These are phyloP conservation scores for Anacardium occidentale DNA, from an alignment of 345 rosid species.

Conservation along the genomic window DNA sequence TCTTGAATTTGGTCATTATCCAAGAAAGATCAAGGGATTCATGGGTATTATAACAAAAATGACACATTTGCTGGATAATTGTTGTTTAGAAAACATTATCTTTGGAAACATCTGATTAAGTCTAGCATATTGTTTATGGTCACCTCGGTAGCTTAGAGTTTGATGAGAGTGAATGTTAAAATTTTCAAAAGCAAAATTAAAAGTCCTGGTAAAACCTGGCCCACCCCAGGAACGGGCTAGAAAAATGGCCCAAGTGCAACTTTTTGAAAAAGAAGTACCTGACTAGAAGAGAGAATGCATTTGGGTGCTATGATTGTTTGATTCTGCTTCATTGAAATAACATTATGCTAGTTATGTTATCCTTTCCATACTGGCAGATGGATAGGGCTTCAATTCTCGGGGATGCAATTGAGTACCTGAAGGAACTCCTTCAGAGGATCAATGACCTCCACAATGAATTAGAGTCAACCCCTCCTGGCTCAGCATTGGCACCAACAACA, in stretches of 20 bases:
- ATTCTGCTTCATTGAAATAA: constrained; percentile 2
- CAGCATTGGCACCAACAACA: constrained; percentile 51
- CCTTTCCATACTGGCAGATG: constrained; percentile 50
- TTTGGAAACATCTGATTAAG: not conserved
- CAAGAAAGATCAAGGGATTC: not conserved
- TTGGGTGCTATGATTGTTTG: not conserved
- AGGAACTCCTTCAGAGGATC: constrained; percentile 94
- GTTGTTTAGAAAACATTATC: not conserved
- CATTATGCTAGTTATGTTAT: constrained; percentile 4
- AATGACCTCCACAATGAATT: constrained; percentile 85
- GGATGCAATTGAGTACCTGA: constrained; percentile 87
- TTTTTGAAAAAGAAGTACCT: not conserved
- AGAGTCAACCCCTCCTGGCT: constrained; percentile 61
- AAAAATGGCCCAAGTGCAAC: not conserved
- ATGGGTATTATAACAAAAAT: not conserved
- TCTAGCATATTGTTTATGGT: not conserved
- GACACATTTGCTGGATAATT: not conserved
- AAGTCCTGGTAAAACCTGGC: not conserved
- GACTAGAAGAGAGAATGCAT: not conserved
- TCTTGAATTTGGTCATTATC: too few relatives aligned
- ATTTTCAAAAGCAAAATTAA: not conserved
- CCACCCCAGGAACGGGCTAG: not conserved
- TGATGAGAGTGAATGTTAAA: not conserved
- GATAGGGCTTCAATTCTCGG: constrained; percentile 96
- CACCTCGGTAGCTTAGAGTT: not conserved